Conservation (phyloP, 2,329 filamentous ascomycete species). For the Elsinoe australis region DNA sequence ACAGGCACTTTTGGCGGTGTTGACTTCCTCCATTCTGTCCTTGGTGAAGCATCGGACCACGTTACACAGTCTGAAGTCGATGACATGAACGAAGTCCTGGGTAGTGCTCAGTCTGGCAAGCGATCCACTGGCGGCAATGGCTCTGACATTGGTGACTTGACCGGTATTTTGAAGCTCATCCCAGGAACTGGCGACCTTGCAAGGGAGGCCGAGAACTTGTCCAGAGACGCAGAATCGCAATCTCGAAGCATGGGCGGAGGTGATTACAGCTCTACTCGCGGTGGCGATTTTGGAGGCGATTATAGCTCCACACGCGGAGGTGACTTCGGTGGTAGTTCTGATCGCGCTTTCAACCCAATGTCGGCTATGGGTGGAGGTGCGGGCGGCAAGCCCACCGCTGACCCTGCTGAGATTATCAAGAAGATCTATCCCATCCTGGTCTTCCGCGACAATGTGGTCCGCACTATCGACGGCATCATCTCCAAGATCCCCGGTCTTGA, state of each 20-base stretch:
- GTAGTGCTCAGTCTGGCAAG: constrained; percentile 17
- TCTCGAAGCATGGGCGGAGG: constrained; percentile 40
- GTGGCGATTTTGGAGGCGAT: constrained; percentile 33
- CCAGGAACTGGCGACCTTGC: constrained; percentile 49
- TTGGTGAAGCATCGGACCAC: constrained; percentile 74
- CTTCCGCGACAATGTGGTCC: constrained; percentile 90
- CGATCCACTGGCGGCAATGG: constrained; percentile 28
- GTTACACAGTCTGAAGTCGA: constrained; percentile 84
- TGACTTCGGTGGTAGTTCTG: constrained; percentile 27
- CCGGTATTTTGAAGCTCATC: constrained; percentile 65
- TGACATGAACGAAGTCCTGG: constrained; percentile 54
- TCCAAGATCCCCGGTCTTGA: constrained; percentile 89
- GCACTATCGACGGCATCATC: constrained; percentile 74
- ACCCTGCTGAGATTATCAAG: constrained; percentile 39
- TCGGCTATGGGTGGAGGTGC: constrained; percentile 41
- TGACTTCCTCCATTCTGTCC: constrained; percentile 86
- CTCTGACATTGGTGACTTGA: constrained; percentile 43
- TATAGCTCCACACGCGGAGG: constrained; percentile 33
- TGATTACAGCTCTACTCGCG: constrained; percentile 32
- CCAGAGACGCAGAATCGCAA: constrained; percentile 42
- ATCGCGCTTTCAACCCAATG: constrained; percentile 14
- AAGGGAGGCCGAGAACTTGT: constrained; percentile 40
- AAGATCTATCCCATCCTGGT: constrained; percentile 90
- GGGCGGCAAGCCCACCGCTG: constrained; percentile 65
- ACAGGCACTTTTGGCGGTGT: constrained; percentile 93